Evolutionary conservation across 257 asterid species (phyloP), one percentile per base, ranked within the genome.

Genomic region (Cynanchum wilfordii): DNA sequence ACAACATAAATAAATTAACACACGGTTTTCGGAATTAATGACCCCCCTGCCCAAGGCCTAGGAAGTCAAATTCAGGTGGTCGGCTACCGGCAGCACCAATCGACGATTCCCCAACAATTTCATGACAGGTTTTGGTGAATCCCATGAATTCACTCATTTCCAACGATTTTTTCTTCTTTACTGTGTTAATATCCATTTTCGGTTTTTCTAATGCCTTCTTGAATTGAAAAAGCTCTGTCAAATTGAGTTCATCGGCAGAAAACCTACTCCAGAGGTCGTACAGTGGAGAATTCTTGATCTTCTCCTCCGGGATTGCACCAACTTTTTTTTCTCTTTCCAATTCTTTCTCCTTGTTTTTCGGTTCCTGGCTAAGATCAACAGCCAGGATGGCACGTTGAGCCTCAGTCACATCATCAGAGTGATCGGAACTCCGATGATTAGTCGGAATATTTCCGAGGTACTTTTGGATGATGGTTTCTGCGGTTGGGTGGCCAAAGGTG

Each of bases 401-500:
- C 10, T 68, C 72, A 7, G 7, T 12, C 0, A 57, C 74, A 6
- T 79, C 79, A 12, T 51, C 67, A n/a, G 40, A 36, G 40, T n/a
- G 40, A 36, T 36, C 40, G 40, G 40, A 36, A 36, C 40, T 40
- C 45, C 6, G 45, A 40, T 9, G 45, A 40, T 82, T 12, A 9
- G 8, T 40, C 10, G 10, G 10, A 9, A 30, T 30, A 30, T 9
- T 9, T 7, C 10, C 0, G 10, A 40, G 45, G 70, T 60, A 84
- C 5, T 82, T 83, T 42, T 80, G 82, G 27, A 81, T 62, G 17
- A 81, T n/a, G 0, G 82, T 62, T 10, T 80, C 82, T 1, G 83
- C 84, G 11, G 59, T 30, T 2, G 90, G 90, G 59, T 78, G 86
- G 10, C 87, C 85, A 20, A 76, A 84, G 33, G 83, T 80, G 58